Evolutionary conservation across 192 early-diverging fungal genomes (phyloP).

Genomic region (Lobosporangium transversale): DNA sequence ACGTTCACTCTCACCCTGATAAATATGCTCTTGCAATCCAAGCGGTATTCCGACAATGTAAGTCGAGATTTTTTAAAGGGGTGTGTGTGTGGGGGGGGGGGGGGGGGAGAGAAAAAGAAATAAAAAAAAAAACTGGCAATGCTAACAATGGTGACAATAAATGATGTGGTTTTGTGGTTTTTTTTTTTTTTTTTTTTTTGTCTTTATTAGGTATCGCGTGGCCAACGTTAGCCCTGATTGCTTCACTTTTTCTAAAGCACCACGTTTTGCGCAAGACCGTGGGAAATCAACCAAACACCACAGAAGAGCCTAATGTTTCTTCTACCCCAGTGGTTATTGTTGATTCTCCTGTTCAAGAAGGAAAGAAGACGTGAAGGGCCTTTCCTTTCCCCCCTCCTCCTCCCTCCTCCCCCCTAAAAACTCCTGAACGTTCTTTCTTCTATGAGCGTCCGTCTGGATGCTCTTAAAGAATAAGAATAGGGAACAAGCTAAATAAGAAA

Average conservation of each 20-base stretch:
- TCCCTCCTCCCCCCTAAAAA: not conserved
- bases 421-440: not conserved
- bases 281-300: conserved; percentile 2
- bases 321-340: not conserved
- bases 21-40: conserved; percentile 29
- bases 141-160: not conserved
- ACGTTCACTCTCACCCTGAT: conserved; percentile 15
- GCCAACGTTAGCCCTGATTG: conserved; percentile 21
- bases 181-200: not conserved
- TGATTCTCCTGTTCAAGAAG: not conserved
- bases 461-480: too few relatives aligned
- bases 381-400: too few relatives aligned
- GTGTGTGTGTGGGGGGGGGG: not conserved
- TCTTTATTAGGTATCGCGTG: conserved; percentile 30
- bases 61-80: not conserved
- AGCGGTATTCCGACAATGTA: conserved; percentile 33
- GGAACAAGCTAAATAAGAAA: too few relatives aligned
- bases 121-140: too few relatives aligned
- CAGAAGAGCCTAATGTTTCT: not conserved
- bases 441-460: not conserved
- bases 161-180: not conserved
- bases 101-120: not conserved
- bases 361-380: not conserved
- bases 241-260: conserved; percentile 28
- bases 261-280: conserved; percentile 33